Evolutionary conservation across 371 early-diverging fungal genomes (phyloP).

Genomic region (Actinomucor elegans): DNA sequence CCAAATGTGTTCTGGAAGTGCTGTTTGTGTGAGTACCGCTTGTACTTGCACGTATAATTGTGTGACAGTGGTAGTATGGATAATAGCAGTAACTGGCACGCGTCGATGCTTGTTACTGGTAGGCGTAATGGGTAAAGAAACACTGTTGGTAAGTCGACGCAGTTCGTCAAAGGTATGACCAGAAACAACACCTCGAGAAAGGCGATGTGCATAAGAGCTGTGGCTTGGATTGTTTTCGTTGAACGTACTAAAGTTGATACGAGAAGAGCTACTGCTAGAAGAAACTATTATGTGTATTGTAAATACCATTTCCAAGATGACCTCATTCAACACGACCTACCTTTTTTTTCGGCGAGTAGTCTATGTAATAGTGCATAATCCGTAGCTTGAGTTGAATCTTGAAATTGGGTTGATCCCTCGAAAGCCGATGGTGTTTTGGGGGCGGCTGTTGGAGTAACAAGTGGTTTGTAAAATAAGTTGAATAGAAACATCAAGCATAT

Average conservation of each 20-base stretch:
- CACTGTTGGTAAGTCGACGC: conserved; percentile 9
- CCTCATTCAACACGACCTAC: too few species aligned
- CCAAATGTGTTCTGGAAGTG: conserved; percentile 55
- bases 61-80: conserved; percentile 33
- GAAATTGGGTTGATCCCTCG: background rate
- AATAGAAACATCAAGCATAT: too few species aligned
- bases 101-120: conserved; percentile 13
- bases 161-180: conserved; percentile 31
- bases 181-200: background rate
- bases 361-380: conserved; percentile 29
- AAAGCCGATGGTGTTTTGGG: too few species aligned
- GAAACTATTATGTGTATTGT: too few species aligned
- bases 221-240: background rate
- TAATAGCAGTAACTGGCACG: conserved; percentile 51
- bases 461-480: too few species aligned
- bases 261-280: too few species aligned
- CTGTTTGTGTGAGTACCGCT: conserved; percentile 49
- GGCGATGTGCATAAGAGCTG: background rate
- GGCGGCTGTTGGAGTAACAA: too few species aligned
- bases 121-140: background rate
- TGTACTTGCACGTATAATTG: conserved; percentile 43
- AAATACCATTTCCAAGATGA: too few species aligned
- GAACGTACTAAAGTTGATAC: too few species aligned
- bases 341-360: conserved; percentile 18
- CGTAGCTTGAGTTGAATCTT: conserved; percentile 29